These are phyloP conservation scores for Blastomyces parvus DNA, from an alignment of 2,329 filamentous ascomycete genomes.

Conservation along the genomic window DNA sequence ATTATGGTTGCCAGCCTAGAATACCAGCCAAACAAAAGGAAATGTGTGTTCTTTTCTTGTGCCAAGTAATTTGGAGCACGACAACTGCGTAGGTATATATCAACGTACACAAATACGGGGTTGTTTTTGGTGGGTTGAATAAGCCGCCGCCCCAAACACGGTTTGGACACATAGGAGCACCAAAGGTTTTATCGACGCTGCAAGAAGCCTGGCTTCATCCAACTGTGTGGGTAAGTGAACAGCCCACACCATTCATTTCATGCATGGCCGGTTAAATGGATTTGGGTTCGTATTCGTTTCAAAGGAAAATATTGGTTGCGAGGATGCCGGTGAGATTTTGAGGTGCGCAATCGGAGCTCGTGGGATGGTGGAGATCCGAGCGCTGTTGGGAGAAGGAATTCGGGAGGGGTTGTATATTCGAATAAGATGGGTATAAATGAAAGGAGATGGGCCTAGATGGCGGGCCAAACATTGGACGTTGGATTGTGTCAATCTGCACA, in stretches of 20 bases:
- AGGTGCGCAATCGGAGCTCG: conserved; percentile 10
- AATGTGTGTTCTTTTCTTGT: not conserved
- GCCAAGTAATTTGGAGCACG: not conserved
- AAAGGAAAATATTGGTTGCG: conserved; percentile 4
- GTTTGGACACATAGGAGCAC: not conserved
- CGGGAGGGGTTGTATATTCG: not conserved
- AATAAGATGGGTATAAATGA: not conserved
- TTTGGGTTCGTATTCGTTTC: conserved; percentile 6
- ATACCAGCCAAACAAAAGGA: not conserved
- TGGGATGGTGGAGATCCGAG: conserved; percentile 11
- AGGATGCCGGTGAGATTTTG: conserved; percentile 1
- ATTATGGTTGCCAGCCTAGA: conserved; percentile 3
- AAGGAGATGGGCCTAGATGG: conserved; percentile 1
- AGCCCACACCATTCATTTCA: conserved; percentile 6
- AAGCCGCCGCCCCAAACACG: not conserved
- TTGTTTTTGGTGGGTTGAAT: not conserved
- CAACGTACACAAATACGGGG: not conserved
- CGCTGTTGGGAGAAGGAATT: not conserved
- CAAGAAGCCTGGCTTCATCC: not conserved
- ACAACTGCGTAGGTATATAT: not conserved
- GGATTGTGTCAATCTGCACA: not conserved
- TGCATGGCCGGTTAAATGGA: not conserved
- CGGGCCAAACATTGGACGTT: not conserved
- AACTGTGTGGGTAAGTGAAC: not conserved
- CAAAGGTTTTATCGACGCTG: not conserved